Evolutionary conservation across 192 early-diverging fungal species (phyloP), one percentile per base, ranked within the genome.

Genomic region (Spizellomyces sp.): DNA sequence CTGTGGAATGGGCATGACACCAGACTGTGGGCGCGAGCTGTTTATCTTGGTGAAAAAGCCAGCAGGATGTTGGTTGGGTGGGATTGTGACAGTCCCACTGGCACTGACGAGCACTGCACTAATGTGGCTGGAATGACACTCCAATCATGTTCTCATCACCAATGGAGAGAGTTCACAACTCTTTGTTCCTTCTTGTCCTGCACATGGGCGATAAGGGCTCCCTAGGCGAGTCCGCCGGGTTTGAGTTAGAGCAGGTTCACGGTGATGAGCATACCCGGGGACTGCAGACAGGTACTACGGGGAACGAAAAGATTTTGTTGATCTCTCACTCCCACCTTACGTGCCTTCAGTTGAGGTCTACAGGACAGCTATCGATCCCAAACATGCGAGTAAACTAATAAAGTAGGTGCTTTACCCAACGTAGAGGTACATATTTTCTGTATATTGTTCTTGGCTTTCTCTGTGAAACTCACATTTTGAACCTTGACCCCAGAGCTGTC

Each of bases 181-280:
- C 27, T 36, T 36, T 36, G 27, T 36, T 36, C 27, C 27, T 36
- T 36, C 27, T 36, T 36, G 27, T 36, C 27, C 27, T 36, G 27
- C 27, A 36, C 27, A 36, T 36, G 27, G 27, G 27, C 3, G 27
- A 36, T 36, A 36, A 36, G 27, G 27, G 27, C 27, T 36, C 27
- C 3, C 27, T 36, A 36, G 27, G 27, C 27, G 27, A 36, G 27
- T 36, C 27, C 3, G 27, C 27, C 3, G 27, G 27, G 27, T 36
- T 4, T 54, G 50, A n/a, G 2, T 64, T 75, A 45, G 73, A 70
- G 54, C 58, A 63, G 42, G 73, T 75, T n/a, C 42, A 48, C 9
- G 22, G 50, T 9, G 73, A 75, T 45, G 66, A 75, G 45, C 65
- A 62, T 8, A 21, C 59, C 5, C 65, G 73, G 5, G 44, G 36